phyloP scores from a whole-genome alignment of 73 alveolate species.

The Stentor roeselii region DNA sequence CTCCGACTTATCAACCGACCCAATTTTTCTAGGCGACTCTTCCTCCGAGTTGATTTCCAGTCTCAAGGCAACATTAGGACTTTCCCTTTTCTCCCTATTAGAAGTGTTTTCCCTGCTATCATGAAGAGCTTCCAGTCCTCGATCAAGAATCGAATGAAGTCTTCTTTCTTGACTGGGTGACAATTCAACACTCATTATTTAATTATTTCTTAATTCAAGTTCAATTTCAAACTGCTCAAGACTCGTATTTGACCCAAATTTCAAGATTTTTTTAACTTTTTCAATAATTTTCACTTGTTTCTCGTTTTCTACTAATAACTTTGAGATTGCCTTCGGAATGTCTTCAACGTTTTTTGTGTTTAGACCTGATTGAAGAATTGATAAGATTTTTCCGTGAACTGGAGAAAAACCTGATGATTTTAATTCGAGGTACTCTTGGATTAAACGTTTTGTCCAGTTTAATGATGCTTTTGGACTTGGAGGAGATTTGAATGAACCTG shows the following conservation, averaged over 20 bases:
- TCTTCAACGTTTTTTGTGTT: background rate
- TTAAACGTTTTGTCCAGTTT: background rate
- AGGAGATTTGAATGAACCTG: background rate
- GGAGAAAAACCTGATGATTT: background rate
- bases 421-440: background rate
- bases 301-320: background rate
- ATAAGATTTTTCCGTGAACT: background rate
- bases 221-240: background rate
- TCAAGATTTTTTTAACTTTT: background rate
- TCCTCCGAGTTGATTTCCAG: background rate
- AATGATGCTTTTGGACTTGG: background rate
- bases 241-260: background rate
- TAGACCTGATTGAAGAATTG: background rate
- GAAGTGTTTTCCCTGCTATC: background rate
- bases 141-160: slow-evolving; percentile 7
- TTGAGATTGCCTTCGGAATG: background rate
- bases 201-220: background rate
- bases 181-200: slow-evolving; percentile 7
- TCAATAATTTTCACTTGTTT: background rate
- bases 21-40: background rate
- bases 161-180: slow-evolving; percentile 12
- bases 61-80: background rate
- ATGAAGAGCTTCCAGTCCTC: slow-evolving; percentile 18
- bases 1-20: background rate
- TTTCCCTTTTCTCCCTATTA: no score